phyloP scores from a whole-genome alignment of 2,329 filamentous ascomycete genomes.

The Daldinia eschscholtzii region DNA sequence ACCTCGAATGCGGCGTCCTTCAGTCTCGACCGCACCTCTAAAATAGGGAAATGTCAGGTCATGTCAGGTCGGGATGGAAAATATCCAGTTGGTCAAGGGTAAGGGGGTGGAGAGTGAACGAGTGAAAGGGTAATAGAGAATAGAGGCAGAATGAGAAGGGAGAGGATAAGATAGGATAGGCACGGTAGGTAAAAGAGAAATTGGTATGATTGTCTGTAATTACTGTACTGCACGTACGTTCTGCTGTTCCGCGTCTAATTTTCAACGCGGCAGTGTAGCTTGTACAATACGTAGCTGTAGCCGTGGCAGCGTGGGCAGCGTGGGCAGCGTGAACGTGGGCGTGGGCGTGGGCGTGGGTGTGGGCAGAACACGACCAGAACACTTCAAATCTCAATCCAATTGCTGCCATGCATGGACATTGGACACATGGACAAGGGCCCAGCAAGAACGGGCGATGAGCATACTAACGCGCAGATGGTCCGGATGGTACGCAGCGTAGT shows the following conservation, averaged over 20 bases:
- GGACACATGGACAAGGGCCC: constrained; percentile 38
- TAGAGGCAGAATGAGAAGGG: background rate
- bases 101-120: constrained; percentile 9
- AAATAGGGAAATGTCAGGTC: constrained; percentile 31
- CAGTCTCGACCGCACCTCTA: constrained; percentile 17
- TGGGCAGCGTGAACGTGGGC: background rate
- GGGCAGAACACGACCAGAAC: constrained; percentile 26
- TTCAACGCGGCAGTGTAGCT: constrained; percentile 38
- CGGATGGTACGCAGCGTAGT: constrained; percentile 5
- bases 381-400: constrained; percentile 38
- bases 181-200: constrained; percentile 12
- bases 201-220: constrained; percentile 20
- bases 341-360: constrained; percentile 4
- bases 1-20: constrained; percentile 24
- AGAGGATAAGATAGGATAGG: constrained; percentile 14
- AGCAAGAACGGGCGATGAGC: constrained; percentile 32
- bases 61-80: constrained; percentile 17
- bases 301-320: background rate
- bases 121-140: background rate
- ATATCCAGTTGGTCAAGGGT: constrained; percentile 13
- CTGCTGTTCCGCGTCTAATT: constrained; percentile 36
- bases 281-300: background rate
- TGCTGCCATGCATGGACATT: constrained; percentile 40
- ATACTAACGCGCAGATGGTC: constrained; percentile 34
- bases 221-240: constrained; percentile 29